phyloP scores from a whole-genome alignment of 805 yeast genomes.

The Candida argentea region DNA sequence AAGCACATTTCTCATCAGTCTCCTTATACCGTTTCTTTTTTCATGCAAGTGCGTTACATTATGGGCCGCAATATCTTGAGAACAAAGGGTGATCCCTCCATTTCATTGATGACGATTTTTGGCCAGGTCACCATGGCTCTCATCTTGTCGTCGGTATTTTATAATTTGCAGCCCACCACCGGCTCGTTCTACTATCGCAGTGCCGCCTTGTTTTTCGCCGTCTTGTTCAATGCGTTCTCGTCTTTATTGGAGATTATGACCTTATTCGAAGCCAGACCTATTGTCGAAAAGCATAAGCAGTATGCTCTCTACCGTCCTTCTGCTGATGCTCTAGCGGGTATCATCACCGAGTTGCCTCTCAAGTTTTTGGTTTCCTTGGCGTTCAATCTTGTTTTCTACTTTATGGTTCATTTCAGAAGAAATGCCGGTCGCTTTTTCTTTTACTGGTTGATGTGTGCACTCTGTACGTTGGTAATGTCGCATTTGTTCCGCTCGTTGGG shows the following conservation, averaged over 20 bases:
- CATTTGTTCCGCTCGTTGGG: slow-evolving; percentile 34
- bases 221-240: slow-evolving; percentile 52
- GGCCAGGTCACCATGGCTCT: slow-evolving; percentile 46
- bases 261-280: slow-evolving; percentile 44
- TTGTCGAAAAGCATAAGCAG: slow-evolving; percentile 49
- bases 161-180: slow-evolving; percentile 35
- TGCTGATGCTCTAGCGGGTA: slow-evolving; percentile 55
- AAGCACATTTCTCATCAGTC: slow-evolving; percentile 26
- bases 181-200: slow-evolving; percentile 44
- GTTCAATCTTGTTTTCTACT: slow-evolving; percentile 43
- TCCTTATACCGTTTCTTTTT: slow-evolving; percentile 44
- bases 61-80: slow-evolving; percentile 39
- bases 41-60: slow-evolving; percentile 41
- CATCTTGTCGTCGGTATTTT: slow-evolving; percentile 48
- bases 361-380: slow-evolving; percentile 33
- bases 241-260: slow-evolving; percentile 49
- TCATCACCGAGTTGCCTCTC: slow-evolving; percentile 49
- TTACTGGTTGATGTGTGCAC: slow-evolving; percentile 32
- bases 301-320: slow-evolving; percentile 51
- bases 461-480: slow-evolving; percentile 43
- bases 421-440: slow-evolving; percentile 46
- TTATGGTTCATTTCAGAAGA: slow-evolving; percentile 44
- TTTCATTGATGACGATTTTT: slow-evolving; percentile 30
- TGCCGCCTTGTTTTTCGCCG: slow-evolving; percentile 59
- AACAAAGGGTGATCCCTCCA: slow-evolving; percentile 39